phyloP scores from a whole-genome alignment of 352 stramenopile species.

The Globisporangium cederbergense region DNA sequence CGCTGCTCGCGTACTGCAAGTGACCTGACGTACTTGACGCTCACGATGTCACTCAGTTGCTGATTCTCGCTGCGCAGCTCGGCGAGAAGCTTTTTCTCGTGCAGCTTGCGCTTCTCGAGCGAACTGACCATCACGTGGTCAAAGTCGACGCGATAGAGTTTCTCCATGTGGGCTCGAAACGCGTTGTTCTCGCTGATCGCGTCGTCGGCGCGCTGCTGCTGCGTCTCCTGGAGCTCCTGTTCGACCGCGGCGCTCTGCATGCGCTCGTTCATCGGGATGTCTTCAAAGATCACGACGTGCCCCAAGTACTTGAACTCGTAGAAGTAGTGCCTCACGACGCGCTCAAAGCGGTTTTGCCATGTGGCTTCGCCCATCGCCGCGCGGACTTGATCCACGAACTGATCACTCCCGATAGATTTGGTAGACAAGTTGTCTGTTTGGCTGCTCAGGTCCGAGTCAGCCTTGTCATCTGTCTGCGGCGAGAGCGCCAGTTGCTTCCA shows the following conservation, averaged over 20 bases:
- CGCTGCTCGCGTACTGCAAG: slow-evolving; percentile 4
- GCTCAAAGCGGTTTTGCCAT: slow-evolving; percentile 55
- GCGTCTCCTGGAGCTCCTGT: slow-evolving; percentile 20
- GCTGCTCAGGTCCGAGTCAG: background rate
- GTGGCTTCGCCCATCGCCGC: slow-evolving; percentile 21
- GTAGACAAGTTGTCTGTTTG: background rate
- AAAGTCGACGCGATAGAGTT: slow-evolving; percentile 29
- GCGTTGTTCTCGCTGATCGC: slow-evolving; percentile 38
- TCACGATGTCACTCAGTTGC: slow-evolving; percentile 28
- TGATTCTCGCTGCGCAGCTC: slow-evolving; percentile 20
- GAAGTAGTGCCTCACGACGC: slow-evolving; percentile 56
- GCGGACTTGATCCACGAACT: slow-evolving; percentile 43
- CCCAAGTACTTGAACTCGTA: slow-evolving; percentile 75
- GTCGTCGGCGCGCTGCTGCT: slow-evolving; percentile 25
- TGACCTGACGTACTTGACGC: background rate
- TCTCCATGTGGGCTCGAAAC: slow-evolving; percentile 27
- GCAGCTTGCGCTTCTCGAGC: slow-evolving; percentile 11
- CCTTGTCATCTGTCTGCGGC: background rate
- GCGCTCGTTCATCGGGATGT: slow-evolving; percentile 15
- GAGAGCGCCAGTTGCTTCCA: slow-evolving; percentile 31
- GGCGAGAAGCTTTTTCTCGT: slow-evolving; percentile 17
- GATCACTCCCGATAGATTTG: slow-evolving; percentile 24
- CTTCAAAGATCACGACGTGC: slow-evolving; percentile 39
- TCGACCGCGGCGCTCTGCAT: slow-evolving; percentile 17
- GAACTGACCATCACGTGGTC: background rate